Evolutionary conservation across 345 rosid species (phyloP).

Genomic region (Combretum micranthum): DNA sequence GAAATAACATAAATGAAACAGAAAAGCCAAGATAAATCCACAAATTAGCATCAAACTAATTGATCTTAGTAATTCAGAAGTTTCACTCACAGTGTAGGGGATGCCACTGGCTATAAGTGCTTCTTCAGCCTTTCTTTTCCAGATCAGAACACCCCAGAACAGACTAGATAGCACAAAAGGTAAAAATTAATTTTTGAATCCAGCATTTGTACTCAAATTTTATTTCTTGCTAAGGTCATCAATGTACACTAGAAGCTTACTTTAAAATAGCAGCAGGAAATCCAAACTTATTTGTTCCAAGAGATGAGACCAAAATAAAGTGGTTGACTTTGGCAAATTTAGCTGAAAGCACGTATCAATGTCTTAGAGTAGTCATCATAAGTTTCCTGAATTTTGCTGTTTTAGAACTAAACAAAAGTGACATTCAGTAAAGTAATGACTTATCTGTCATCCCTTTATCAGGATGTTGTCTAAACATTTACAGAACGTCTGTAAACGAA

Average conservation of each 20-base stretch:
- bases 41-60: slow-evolving; percentile 1
- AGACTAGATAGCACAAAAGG: slow-evolving; percentile 34
- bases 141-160: slow-evolving; percentile 93
- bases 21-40: background rate
- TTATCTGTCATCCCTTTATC: slow-evolving; percentile 24
- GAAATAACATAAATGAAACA: slow-evolving; percentile 20
- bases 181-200: slow-evolving; percentile 1
- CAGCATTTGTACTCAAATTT: background rate
- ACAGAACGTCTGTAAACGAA: too few species aligned
- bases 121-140: slow-evolving; percentile 98
- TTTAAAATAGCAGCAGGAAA: slow-evolving; percentile 96
- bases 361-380: background rate
- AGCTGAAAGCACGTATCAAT: slow-evolving; percentile 39
- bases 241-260: slow-evolving; percentile 30
- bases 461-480: background rate
- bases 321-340: slow-evolving; percentile 64
- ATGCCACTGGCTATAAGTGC: slow-evolving; percentile 83
- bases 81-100: slow-evolving; percentile 76
- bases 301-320: slow-evolving; percentile 87
- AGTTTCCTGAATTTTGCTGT: slow-evolving; percentile 7
- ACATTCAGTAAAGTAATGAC: background rate
- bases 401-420: background rate
- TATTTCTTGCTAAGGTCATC: too few species aligned
- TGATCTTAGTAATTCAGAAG: background rate
- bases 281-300: slow-evolving; percentile 94